phyloP scores from a whole-genome alignment of 148 eudicot genomes.

The Linanthus parryae region DNA sequence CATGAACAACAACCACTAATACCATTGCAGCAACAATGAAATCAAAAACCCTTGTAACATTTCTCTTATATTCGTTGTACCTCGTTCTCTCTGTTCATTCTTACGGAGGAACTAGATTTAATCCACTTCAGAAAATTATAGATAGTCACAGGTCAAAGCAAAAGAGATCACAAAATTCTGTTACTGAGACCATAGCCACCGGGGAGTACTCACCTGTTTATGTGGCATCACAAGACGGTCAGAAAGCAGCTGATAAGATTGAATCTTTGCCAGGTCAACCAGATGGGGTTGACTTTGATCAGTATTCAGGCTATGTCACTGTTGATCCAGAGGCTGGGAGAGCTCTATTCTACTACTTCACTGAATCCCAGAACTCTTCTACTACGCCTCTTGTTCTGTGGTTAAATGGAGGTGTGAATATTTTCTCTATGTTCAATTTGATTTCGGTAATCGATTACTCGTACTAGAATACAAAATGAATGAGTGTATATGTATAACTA shows the following conservation, averaged over 20 bases:
- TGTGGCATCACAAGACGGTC: constrained; percentile 17
- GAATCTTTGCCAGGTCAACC: constrained; percentile 17
- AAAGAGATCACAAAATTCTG: background rate
- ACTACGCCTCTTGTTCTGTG: constrained; percentile 26
- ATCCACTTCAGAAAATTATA: background rate
- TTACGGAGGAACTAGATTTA: background rate
- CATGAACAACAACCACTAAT: no score
- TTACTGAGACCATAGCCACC: no score
- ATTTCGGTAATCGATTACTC: no score
- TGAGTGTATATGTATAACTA: no score
- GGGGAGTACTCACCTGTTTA: no score
- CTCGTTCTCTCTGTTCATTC: background rate
- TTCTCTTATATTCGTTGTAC: constrained; percentile 1
- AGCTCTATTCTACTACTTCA: constrained; percentile 26
- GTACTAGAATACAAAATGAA: no score
- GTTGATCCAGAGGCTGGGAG: constrained; percentile 21
- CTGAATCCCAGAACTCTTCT: constrained; percentile 10
- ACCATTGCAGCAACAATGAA: background rate
- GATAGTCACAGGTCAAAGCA: background rate
- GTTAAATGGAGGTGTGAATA: constrained; percentile 44
- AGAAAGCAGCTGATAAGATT: constrained; percentile 16
- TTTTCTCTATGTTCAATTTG: no score
- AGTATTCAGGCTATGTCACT: constrained; percentile 28
- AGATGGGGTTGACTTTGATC: constrained; percentile 13
- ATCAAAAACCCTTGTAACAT: background rate